A percentile compares a stretch with the other conserved stretches of the same genome.
Evolutionary conservation across 1,284 basidiomycete genomes (phyloP).

Genomic region (Tremellales sp.): DNA sequence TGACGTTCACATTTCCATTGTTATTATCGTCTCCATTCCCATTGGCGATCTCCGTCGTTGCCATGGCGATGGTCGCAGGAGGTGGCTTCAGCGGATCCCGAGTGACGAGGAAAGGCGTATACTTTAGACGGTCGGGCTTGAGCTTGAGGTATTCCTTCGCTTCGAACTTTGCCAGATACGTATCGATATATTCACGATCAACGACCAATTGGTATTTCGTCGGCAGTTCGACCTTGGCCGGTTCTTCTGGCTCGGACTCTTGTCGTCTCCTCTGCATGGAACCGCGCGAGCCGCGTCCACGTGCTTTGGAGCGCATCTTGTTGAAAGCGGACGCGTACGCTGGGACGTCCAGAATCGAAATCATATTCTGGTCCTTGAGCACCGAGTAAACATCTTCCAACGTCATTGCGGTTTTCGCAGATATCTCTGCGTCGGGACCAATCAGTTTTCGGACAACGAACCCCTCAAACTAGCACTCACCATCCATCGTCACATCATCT

Average conservation of each 20-base stretch:
- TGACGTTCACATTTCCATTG: background rate
- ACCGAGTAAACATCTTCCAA: slow-evolving; percentile 79
- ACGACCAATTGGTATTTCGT: slow-evolving; percentile 74
- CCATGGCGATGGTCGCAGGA: slow-evolving; percentile 14
- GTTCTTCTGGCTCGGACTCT: slow-evolving; percentile 3
- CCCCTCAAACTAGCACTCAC: slow-evolving; percentile 54
- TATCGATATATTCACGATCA: slow-evolving; percentile 67
- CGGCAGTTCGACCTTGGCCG: slow-evolving; percentile 54
- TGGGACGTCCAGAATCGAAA: slow-evolving; percentile 52
- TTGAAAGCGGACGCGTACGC: slow-evolving; percentile 4
- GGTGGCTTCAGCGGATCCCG: slow-evolving; percentile 18
- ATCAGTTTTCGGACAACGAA: no score
- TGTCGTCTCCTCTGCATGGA: background rate
- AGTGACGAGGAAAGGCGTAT: slow-evolving; percentile 82
- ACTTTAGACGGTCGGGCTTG: slow-evolving; percentile 81
- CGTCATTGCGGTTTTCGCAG: slow-evolving; percentile 82
- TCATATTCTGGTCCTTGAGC: slow-evolving; percentile 74
- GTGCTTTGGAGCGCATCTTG: slow-evolving; percentile 3
- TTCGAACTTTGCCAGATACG: slow-evolving; percentile 67
- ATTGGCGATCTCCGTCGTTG: slow-evolving; percentile 9
- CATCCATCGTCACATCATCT: slow-evolving; percentile 65
- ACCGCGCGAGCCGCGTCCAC: slow-evolving; percentile 1
- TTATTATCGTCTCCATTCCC: background rate
- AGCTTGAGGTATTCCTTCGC: slow-evolving; percentile 76
- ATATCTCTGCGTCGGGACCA: slow-evolving; percentile 80